Percentiles rank a stretch among this genome's conserved stretches.
Conservation (phyloP, 352 stramenopile genomes). For the Phytophthora cactorum region DNA sequence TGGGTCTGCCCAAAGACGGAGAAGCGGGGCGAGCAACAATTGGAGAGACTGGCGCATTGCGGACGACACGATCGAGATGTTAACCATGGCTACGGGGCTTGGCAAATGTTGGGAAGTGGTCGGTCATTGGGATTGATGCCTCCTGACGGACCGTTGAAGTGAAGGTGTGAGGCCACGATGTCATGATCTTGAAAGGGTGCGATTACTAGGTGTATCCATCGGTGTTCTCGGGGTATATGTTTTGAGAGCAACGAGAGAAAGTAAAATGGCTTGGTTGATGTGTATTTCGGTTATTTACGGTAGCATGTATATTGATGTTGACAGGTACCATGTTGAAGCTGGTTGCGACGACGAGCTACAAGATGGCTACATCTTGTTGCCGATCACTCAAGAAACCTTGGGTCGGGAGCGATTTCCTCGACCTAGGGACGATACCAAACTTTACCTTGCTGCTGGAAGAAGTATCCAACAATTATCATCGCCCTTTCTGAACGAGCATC, state of each 20-base stretch:
- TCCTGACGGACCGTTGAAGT: neutral
- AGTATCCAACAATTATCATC: too few species aligned
- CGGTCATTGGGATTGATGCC: neutral
- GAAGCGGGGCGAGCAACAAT: conserved; percentile 1
- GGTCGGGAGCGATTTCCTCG: neutral
- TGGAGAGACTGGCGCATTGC: neutral
- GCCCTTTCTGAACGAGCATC: too few species aligned
- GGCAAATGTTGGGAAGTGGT: neutral
- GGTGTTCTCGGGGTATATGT: neutral
- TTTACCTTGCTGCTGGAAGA: too few species aligned
- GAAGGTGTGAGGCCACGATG: neutral
- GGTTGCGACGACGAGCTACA: neutral
- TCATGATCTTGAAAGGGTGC: conserved; percentile 9
- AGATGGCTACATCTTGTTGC: neutral
- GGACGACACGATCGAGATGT: neutral
- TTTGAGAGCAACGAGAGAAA: neutral
- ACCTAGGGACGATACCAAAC: neutral
- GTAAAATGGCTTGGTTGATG: neutral
- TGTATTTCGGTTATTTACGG: neutral
- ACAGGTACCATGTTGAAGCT: conserved; percentile 8
- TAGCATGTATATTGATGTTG: neutral
- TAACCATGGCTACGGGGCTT: conserved; percentile 5
- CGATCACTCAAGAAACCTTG: neutral
- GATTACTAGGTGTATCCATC: conserved; percentile 1
- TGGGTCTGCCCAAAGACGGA: conserved; percentile 20